Evolutionary conservation across 2,329 filamentous ascomycete species (phyloP).

Genomic region (Nigrospora osmanthi): DNA sequence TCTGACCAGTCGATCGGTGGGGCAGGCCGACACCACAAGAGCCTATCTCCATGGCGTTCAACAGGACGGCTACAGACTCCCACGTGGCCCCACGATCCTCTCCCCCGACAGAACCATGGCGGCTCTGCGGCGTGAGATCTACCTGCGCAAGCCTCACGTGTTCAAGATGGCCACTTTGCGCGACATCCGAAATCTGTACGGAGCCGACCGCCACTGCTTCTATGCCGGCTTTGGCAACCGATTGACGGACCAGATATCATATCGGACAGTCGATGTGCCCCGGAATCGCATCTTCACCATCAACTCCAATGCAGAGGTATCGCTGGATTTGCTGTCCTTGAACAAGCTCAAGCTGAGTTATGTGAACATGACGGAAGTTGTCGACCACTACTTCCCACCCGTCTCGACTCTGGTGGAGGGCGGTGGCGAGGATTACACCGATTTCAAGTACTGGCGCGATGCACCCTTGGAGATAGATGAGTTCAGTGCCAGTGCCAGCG

Average conservation of each 20-base stretch:
- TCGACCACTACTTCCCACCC: constrained; percentile 97
- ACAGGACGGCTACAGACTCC: constrained; percentile 80
- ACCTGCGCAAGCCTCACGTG: constrained; percentile 91
- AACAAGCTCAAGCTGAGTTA: constrained; percentile 97
- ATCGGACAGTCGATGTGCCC: constrained; percentile 92
- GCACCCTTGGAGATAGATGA: constrained; percentile 76
- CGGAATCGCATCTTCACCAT: constrained; percentile 95
- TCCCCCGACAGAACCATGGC: constrained; percentile 94
- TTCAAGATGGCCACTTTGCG: constrained; percentile 99
- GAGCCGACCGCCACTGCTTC: constrained; percentile 70
- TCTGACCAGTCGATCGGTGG: constrained; percentile 86
- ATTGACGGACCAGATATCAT: constrained; percentile 91
- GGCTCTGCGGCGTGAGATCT: constrained; percentile 83
- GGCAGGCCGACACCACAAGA: constrained; percentile 84
- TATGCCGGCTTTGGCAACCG: constrained; percentile 97
- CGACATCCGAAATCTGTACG: constrained; percentile 87
- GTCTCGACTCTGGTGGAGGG: constrained; percentile 79
- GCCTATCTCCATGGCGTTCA: constrained; percentile 83
- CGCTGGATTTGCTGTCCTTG: constrained; percentile 77
- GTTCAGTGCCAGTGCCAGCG: constrained; percentile 70
- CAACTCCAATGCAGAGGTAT: constrained; percentile 95
- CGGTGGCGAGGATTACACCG: constrained; percentile 90
- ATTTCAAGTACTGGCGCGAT: constrained; percentile 95
- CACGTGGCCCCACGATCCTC: constrained; percentile 87
- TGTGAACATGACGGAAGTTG: constrained; percentile 91